Conservation (phyloP, 2,329 filamentous ascomycete genomes). For the Stachybotrys chartarum region DNA sequence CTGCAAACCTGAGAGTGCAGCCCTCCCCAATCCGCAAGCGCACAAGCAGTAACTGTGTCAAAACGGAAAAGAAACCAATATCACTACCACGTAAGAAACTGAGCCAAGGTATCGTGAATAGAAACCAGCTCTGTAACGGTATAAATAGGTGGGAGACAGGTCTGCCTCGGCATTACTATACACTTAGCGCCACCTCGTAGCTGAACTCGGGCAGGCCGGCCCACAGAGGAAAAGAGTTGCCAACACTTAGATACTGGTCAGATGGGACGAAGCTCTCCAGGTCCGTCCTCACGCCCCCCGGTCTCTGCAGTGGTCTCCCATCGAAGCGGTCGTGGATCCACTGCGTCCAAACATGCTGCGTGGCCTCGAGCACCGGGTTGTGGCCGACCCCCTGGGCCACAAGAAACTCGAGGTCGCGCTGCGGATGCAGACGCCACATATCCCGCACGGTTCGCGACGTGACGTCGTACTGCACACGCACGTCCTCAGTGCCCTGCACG, state of each 20-base stretch:
- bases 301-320: background rate
- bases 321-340: conserved; percentile 13
- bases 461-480: conserved; percentile 6
- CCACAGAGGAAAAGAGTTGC: conserved; percentile 2
- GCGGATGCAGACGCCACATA: conserved; percentile 6
- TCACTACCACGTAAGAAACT: too few species aligned
- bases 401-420: conserved; percentile 9
- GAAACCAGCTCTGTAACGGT: too few species aligned
- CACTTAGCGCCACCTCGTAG: background rate
- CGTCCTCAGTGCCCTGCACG: conserved; percentile 21
- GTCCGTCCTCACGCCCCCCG: conserved; percentile 3
- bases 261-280: conserved; percentile 7
- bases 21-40: too few species aligned
- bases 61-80: too few species aligned
- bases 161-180: background rate
- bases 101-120: too few species aligned
- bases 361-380: conserved; percentile 6
- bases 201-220: background rate
- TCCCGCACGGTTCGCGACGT: conserved; percentile 5
- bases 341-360: conserved; percentile 8
- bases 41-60: too few species aligned
- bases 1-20: too few species aligned
- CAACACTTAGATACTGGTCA: conserved; percentile 4
- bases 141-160: too few species aligned
- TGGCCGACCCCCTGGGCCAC: conserved; percentile 6